Evolutionary conservation across 805 yeast genomes (phyloP), one percentile per base, ranked within the genome.

Genomic region (Candida dendrica): DNA sequence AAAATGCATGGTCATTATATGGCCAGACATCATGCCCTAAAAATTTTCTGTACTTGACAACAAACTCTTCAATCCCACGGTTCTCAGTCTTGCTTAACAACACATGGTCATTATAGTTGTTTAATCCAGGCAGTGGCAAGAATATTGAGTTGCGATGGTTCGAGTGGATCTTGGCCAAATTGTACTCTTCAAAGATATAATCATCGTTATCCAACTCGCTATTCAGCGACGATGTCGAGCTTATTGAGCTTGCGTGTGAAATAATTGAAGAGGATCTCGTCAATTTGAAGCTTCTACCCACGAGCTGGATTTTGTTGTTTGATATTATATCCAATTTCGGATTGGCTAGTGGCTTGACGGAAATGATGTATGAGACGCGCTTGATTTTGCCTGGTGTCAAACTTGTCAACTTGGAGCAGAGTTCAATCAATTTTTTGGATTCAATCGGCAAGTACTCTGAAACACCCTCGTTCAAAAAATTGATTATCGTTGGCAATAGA

Each of bases 401-500:
- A 3, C 77, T 72, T 22, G 81, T 72, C 37, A 85, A 60, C 50
- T 64, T 74, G 0, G 90, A 78, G 2, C 84, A 80, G 2, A 76
- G 60, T 44, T 79, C 87, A 26, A 84, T 66, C 45, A 85, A 60
- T 44, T 64, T 70, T 60, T 77, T 75, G 3, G 84, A 68, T 48
- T 84, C 91, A 17, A 80, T 61, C 1, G 93, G 95, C 41, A 84
- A 63, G 43, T 59, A 68, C 11, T 59, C 54, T n/a, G 76, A 68
- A n/a, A 80, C 69, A 13, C 81, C 88, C 60, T 85, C 95, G 58
- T 84, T 85, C 55, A 86, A 81, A 56, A 88, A 84, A 53, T 84
- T 84, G 36, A 84, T 72, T 53, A 88, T 64, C 0, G 87, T 81
- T 11, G 93, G 77, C 37, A 89, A 63, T 33, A 81, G 65, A 20